Conservation (phyloP, 2,329 filamentous ascomycete genomes). For the Exophiala calicioides region DNA sequence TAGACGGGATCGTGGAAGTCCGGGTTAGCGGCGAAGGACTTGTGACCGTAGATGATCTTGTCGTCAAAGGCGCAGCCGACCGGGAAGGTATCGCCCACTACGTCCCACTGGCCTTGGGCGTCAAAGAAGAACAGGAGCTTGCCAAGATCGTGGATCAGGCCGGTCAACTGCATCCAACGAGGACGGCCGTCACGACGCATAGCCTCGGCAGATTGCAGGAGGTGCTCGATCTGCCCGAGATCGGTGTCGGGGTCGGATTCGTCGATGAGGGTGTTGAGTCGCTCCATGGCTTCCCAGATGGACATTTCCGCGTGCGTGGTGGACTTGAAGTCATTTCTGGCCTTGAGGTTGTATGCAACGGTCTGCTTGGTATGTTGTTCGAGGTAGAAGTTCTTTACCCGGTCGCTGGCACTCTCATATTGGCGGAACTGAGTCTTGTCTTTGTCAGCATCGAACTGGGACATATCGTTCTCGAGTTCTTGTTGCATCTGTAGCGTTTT, state of each 20-base stretch:
- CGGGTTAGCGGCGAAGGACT: slow-evolving; percentile 71
- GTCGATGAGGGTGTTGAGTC: slow-evolving; percentile 86
- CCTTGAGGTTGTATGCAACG: slow-evolving; percentile 74
- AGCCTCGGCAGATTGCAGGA: slow-evolving; percentile 84
- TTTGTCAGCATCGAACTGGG: slow-evolving; percentile 71
- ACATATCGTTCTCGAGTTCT: slow-evolving; percentile 49
- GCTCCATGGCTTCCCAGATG: slow-evolving; percentile 90
- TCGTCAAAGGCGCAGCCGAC: slow-evolving; percentile 58
- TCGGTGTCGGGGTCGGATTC: slow-evolving; percentile 88
- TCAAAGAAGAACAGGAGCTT: slow-evolving; percentile 58
- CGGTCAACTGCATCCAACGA: slow-evolving; percentile 51
- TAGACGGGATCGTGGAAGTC: slow-evolving; percentile 72
- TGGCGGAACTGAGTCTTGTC: slow-evolving; percentile 80
- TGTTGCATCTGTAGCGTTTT: slow-evolving; percentile 39
- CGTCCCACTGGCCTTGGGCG: slow-evolving; percentile 88
- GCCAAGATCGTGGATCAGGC: slow-evolving; percentile 50
- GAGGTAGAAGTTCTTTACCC: slow-evolving; percentile 83
- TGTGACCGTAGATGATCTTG: slow-evolving; percentile 77
- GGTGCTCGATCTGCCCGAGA: slow-evolving; percentile 84
- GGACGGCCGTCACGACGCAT: slow-evolving; percentile 71
- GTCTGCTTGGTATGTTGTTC: slow-evolving; percentile 65
- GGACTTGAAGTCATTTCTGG: slow-evolving; percentile 69
- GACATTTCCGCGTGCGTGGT: slow-evolving; percentile 74
- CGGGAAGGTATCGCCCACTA: slow-evolving; percentile 66
- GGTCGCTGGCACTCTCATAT: slow-evolving; percentile 79